Base-by-base conservation (phyloP, 2,329 filamentous ascomycete species). In the Talaromyces albobiverticillius region DNA sequence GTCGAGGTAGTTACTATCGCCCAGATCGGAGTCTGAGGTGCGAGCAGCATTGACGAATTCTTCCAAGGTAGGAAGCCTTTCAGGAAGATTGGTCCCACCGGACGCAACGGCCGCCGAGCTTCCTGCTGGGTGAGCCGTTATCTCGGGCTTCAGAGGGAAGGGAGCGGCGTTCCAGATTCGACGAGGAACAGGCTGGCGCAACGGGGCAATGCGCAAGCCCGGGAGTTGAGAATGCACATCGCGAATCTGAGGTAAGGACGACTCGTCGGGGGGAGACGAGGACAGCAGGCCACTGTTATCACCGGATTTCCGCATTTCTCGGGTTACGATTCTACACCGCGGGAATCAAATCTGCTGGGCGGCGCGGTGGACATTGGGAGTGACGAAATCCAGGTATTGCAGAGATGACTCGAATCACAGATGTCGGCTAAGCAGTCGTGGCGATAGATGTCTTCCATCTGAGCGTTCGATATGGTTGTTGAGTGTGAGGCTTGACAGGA, bases 191-290 rank as follows among this genome's bases (percentile, higher is more conserved):
- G 74, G 75, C 58, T 77, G 72, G 29, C 75, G 76, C 20, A 79
- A 67, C 50, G 76, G 76, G 57, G 76, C 70, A 47, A 79, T 79
- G 54, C 71, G 73, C 48, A 78, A 64, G 57, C 70, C 64, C 31
- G 67, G 70, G 10, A 71, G 67, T 51, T 74, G 69, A 50, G 73
- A 71, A 25, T 74, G 65, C 13, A 53, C 40, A 59, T 76, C 74
- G 45, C 71, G 71, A 34, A 71, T 66, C 50, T 67, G 65, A 45
- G 62, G 61, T 48, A 70, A 59, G 45, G 70, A 40, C 22, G 51
- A 36, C 18, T 57, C 68, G 60, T 77, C 74, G 59, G 77, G 74
- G 54, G 72, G 69, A 42, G 64, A 60, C 41, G 68, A 63, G 53
- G 63, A 59, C 60, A 67, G 59, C 36, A 40, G 9, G 36, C 36